Evolutionary conservation across 1,284 basidiomycete genomes (phyloP).

Genomic region (Ceratobasidium sp.): DNA sequence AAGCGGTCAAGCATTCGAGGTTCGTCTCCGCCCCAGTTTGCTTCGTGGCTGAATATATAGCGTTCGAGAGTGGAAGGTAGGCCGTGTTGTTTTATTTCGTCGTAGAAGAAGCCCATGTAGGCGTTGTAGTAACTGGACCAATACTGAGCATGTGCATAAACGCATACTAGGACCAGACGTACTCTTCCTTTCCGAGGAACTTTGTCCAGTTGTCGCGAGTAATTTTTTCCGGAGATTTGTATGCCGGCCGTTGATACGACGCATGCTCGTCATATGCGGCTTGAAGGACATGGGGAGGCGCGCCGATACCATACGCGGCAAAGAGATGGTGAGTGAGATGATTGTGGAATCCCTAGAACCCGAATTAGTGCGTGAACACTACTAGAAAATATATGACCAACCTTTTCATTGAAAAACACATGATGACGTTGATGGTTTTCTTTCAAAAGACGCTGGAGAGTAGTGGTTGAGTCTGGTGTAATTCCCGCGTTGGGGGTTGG

Average conservation of each 20-base stretch:
- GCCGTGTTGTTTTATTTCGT: slow-evolving; percentile 56
- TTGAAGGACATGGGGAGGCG: slow-evolving; percentile 21
- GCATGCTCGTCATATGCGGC: slow-evolving; percentile 36
- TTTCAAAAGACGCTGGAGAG: slow-evolving; percentile 57
- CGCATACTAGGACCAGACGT: not conserved
- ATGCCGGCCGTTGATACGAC: slow-evolving; percentile 28
- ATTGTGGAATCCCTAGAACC: slow-evolving; percentile 30
- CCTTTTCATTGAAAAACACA: slow-evolving; percentile 65
- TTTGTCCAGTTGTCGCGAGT: slow-evolving; percentile 39
- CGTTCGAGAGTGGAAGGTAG: slow-evolving; percentile 58
- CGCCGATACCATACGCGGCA: slow-evolving; percentile 38
- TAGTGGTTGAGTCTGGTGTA: slow-evolving; percentile 56
- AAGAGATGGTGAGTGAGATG: slow-evolving; percentile 41
- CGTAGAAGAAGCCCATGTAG: slow-evolving; percentile 65
- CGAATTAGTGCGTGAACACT: slow-evolving; percentile 34
- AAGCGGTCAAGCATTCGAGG: slow-evolving; percentile 69
- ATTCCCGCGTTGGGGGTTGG: slow-evolving; percentile 58
- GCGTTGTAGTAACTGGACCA: slow-evolving; percentile 61
- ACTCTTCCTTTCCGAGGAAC: slow-evolving; percentile 38
- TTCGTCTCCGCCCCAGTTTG: slow-evolving; percentile 54
- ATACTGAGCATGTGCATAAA: not conserved
- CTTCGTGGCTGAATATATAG: slow-evolving; percentile 63
- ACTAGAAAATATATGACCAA: slow-evolving; percentile 62
- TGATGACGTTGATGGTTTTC: slow-evolving; percentile 67
- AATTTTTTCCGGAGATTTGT: slow-evolving; percentile 31